Conservation (phyloP, 495 filamentous ascomycete genomes). For the Astrocystis sublimbata region DNA sequence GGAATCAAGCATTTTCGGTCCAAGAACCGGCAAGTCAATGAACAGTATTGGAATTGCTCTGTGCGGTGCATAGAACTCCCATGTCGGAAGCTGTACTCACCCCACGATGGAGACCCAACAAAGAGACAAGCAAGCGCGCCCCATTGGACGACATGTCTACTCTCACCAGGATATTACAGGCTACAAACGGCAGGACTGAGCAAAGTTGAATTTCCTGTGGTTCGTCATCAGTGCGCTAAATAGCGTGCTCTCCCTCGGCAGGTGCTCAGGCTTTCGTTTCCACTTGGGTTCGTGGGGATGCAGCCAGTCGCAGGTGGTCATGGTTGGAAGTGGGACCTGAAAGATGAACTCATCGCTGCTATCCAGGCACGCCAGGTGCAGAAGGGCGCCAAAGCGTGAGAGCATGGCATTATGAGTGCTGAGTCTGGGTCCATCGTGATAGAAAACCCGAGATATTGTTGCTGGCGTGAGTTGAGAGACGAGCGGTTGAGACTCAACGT, state of each 20-base stretch:
- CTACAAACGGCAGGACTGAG: not conserved
- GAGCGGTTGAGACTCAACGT: no score
- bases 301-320: slow-evolving; percentile 10
- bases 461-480: no score
- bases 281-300: slow-evolving; percentile 9
- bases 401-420: no score
- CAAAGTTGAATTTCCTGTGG: not conserved
- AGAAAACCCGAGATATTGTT: no score
- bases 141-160: not conserved
- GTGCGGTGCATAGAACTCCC: not conserved
- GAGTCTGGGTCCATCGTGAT: no score
- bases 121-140: not conserved
- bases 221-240: not conserved
- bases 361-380: slow-evolving; percentile 4
- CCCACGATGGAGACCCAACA: not conserved
- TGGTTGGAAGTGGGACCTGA: slow-evolving; percentile 15
- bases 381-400: no score
- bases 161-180: not conserved
- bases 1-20: not conserved
- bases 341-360: not conserved
- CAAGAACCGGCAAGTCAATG: not conserved
- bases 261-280: not conserved
- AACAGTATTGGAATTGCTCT: not conserved
- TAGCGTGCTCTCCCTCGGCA: not conserved
- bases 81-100: not conserved